Evolutionary conservation across 768 basidiomycete genomes (phyloP), one percentile per base, ranked within the genome.

Genomic region (Amylocystis lapponica): DNA sequence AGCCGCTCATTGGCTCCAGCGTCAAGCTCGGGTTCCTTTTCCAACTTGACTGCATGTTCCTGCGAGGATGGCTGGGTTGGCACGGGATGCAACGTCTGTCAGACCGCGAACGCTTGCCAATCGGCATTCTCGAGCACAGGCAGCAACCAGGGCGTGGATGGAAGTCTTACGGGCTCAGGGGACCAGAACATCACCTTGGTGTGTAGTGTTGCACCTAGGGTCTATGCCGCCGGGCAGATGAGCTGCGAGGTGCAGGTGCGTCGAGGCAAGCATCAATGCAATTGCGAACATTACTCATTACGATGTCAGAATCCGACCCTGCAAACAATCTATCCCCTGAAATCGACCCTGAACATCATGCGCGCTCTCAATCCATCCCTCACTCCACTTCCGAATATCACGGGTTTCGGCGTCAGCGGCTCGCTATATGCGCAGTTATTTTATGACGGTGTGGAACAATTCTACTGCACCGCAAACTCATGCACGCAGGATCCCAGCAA

Each of bases 371-470:
- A 89, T 46, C 67, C 83, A 3, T 68, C 74, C 2, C 68, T 83
- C n/a, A 79, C 86, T 0, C 89, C 87, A 0, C 55, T 82, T 39
- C 77, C 81, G 5, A 75, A 82, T 45, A 57, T 69, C 4, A 80
- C 81, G 5, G 70, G 78, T 6, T 81, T 80, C 49, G 83, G 83
- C 21, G 26, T 58, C 7, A 61, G 66, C 13, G 72, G 76, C 10
- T 68, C 74, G 7, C 61, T 74, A n/a, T 81, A 73, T 46, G 81
- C 81, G 0, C 85, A 89, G 50, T 66, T 91, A 5, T 81, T 83
- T 61, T 91, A 89, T 59, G 70, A 70, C n/a, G 82, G 86, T 9
- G 77, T 82, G 25, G 88, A 93, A 57, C 91, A 96, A 56, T 97
- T 97, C 66, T 86, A 76, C 60, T 97, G 94, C 59, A 47, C 65